These are phyloP conservation scores for Chaetoscypha palmicola DNA, from an alignment of 2,329 filamentous ascomycete genomes.

Conservation along the genomic window DNA sequence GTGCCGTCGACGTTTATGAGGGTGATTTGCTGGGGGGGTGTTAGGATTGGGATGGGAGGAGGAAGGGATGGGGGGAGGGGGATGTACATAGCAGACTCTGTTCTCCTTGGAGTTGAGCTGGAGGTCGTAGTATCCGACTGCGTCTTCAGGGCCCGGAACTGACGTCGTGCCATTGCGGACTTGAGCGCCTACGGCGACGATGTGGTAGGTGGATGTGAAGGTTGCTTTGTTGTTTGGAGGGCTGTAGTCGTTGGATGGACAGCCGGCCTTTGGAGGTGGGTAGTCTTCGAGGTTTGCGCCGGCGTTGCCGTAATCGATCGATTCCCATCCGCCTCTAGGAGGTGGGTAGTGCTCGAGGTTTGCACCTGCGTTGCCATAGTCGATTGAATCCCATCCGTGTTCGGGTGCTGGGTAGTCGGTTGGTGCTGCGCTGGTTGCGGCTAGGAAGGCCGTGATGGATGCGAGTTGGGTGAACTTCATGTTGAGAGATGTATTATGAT, in stretches of 20 bases:
- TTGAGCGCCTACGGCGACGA: conserved; percentile 40
- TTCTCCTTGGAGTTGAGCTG: conserved; percentile 38
- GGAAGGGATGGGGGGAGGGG: not conserved
- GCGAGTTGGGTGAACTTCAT: not conserved
- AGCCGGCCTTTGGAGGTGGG: conserved; percentile 16
- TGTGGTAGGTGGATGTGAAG: conserved; percentile 41
- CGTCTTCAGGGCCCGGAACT: conserved; percentile 33
- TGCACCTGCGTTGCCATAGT: conserved; percentile 13
- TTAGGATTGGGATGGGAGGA: not conserved
- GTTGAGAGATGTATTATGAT: not conserved
- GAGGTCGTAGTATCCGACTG: conserved; percentile 41
- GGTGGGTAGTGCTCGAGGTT: conserved; percentile 10
- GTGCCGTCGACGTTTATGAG: conserved; percentile 38
- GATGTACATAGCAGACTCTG: conserved; percentile 28
- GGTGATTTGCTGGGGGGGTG: conserved; percentile 37
- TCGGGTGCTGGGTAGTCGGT: conserved; percentile 10
- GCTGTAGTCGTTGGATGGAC: conserved; percentile 13
- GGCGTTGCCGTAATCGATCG: conserved; percentile 4
- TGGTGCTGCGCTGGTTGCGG: not conserved
- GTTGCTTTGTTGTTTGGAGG: conserved; percentile 6
- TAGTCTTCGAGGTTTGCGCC: conserved; percentile 7
- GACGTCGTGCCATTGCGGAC: conserved; percentile 36
- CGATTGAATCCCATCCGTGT: conserved; percentile 12
- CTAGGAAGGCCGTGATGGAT: conserved; percentile 1
- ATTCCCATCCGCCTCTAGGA: conserved; percentile 1